Percentiles rank a stretch among this genome's conserved stretches.
Evolutionary conservation across 768 basidiomycete species (phyloP).

Genomic region (Crassisporium funariophilum): DNA sequence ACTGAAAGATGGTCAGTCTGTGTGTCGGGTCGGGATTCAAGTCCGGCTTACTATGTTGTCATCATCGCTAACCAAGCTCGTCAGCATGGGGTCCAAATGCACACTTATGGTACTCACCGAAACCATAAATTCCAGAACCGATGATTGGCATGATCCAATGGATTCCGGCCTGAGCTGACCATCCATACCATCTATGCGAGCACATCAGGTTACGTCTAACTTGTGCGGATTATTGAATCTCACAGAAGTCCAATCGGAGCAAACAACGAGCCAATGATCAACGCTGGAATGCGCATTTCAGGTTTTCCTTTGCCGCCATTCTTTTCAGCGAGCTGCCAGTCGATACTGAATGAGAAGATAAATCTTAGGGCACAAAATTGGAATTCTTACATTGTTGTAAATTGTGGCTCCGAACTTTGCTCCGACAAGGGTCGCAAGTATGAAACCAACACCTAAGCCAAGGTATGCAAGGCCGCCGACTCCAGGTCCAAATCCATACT

Average conservation of each 20-base stretch:
- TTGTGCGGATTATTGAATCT: constrained; percentile 20
- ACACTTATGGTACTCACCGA: constrained; percentile 31
- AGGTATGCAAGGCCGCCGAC: constrained; percentile 52
- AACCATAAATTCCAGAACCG: constrained; percentile 61
- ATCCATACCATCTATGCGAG: constrained; percentile 66
- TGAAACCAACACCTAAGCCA: constrained; percentile 59
- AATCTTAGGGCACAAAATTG: neutral
- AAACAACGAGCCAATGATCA: constrained; percentile 69
- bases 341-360: neutral
- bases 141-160: constrained; percentile 83
- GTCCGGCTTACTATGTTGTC: constrained; percentile 54
- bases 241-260: constrained; percentile 69
- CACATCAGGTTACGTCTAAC: constrained; percentile 9
- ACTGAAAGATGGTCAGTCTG: constrained; percentile 33
- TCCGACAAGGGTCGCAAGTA: constrained; percentile 45
- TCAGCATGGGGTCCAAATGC: neutral
- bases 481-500: constrained; percentile 52
- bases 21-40: neutral
- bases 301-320: constrained; percentile 68
- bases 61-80: constrained; percentile 41
- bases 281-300: constrained; percentile 71
- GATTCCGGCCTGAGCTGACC: constrained; percentile 67
- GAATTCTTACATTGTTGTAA: constrained; percentile 43
- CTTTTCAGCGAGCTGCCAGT: constrained; percentile 43
- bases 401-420: constrained; percentile 41